A percentile compares a stretch with the other conserved stretches of the same genome.
phyloP scores from a whole-genome alignment of 2,329 filamentous ascomycete genomes.

The Lizonia empirigonia region DNA sequence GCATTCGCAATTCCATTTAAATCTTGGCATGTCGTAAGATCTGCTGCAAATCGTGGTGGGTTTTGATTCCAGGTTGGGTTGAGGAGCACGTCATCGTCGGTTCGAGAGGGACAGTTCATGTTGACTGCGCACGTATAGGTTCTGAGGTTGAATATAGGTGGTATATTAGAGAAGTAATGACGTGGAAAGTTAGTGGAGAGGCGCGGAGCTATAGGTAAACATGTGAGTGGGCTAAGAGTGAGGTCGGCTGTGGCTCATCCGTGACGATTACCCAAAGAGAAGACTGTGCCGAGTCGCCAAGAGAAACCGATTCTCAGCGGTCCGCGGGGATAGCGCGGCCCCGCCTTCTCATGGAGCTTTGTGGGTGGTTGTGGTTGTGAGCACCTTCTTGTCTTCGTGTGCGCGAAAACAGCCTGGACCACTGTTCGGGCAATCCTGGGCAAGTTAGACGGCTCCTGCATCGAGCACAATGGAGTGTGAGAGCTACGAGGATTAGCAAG shows the following conservation, averaged over 20 bases:
- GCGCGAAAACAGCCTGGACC: background rate
- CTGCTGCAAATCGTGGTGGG: slow-evolving; percentile 38
- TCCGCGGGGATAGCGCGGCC: slow-evolving; percentile 11
- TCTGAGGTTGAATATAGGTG: background rate
- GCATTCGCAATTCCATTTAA: slow-evolving; percentile 40
- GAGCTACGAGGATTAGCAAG: slow-evolving; percentile 1
- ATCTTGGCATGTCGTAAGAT: slow-evolving; percentile 40
- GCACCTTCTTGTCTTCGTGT: slow-evolving; percentile 7
- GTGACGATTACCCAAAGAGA: slow-evolving; percentile 24
- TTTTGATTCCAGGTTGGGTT: slow-evolving; percentile 41
- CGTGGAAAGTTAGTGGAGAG: slow-evolving; percentile 20
- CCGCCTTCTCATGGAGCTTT: background rate
- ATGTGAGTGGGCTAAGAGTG: slow-evolving; percentile 18
- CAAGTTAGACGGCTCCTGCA: slow-evolving; percentile 3
- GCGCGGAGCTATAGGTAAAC: slow-evolving; percentile 23
- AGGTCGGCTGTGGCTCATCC: slow-evolving; percentile 28
- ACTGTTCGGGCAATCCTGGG: slow-evolving; percentile 7
- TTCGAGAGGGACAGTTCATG: slow-evolving; percentile 42
- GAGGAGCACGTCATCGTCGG: slow-evolving; percentile 33
- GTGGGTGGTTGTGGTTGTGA: slow-evolving; percentile 4
- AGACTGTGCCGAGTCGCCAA: slow-evolving; percentile 24
- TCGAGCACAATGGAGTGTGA: slow-evolving; percentile 1
- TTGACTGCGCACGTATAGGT: background rate
- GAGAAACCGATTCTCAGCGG: slow-evolving; percentile 14
- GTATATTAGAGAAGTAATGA: slow-evolving; percentile 18